Base-by-base conservation (phyloP, 2,329 filamentous ascomycete species). In the Arthrocladium fulminans region DNA sequence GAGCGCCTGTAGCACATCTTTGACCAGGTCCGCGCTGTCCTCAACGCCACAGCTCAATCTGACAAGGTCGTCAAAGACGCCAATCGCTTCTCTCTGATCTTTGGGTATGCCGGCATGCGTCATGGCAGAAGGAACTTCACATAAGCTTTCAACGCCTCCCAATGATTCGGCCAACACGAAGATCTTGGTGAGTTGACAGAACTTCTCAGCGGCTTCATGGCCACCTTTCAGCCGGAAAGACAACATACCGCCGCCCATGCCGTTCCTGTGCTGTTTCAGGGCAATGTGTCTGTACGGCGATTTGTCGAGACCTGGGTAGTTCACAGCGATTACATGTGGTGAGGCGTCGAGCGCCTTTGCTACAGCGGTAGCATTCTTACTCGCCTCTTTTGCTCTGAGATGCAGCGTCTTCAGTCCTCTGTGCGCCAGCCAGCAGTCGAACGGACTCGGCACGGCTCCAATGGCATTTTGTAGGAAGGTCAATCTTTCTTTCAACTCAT, bases 361-460 rank as follows among this genome's bases (percentile, higher is more conserved):
- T 22, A 98, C 80, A 40, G 79, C 73, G 6, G 80, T 80, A 8
- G 90, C 92, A 68, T 97, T 97, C 59, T 71, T 75, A 55, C 78
- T 85, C 15, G 90, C 88, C 67, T 94, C 88, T 54, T 85, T 81
- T 8, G 87, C 90, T 60, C 92, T 86, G 41, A 98, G 77, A 69
- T 98, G 92, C 35, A 98, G 79, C 3, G 92, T 98, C 77, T 98
- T 98, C 59, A 96, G 78, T 58, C 92, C 92, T 55, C 92, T 84
- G 72, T 98, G 92, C 43, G 92, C 92, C 55, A 98, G 86, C 92
- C 92, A 98, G 72, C 84, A 88, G 75, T 98, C 92, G 63, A 98
- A 98, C 34, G 92, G 78, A 0, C 87, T 94, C 45, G 92, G 92
- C 3, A 98, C 85, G 53, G 90, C 90, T 54, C 92, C 92, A 58